phyloP scores from a whole-genome alignment of 306 rosid genomes.

The Notholithocarpus densiflorus region DNA sequence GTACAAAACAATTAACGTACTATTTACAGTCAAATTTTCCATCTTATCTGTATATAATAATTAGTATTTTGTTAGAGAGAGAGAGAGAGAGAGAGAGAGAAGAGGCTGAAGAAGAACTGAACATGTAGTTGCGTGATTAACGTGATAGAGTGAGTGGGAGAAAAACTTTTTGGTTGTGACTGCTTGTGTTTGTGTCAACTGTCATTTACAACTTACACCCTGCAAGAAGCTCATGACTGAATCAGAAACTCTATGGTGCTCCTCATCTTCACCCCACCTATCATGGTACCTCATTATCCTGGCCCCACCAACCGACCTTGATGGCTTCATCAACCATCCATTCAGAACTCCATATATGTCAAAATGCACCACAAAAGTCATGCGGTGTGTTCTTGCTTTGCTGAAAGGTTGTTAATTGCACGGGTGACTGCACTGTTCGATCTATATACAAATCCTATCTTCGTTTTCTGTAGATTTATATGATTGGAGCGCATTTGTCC shows the following conservation, averaged over 20 bases:
- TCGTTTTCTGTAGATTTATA: too few species aligned
- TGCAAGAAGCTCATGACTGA: constrained; percentile 66
- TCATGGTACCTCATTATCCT: background rate
- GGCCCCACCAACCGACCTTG: background rate
- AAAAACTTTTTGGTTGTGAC: constrained; percentile 16
- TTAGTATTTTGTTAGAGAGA: constrained; percentile 10
- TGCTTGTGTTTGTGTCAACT: constrained; percentile 28
- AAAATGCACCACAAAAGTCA: background rate
- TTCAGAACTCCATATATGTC: background rate
- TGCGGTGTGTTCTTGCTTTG: background rate
- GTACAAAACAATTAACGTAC: background rate
- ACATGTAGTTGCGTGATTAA: constrained; percentile 60
- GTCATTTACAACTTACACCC: constrained; percentile 39
- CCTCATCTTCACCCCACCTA: constrained; percentile 31
- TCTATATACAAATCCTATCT: too few species aligned
- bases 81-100: constrained; percentile 16
- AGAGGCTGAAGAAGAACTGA: constrained; percentile 20
- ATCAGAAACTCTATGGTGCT: constrained; percentile 13
- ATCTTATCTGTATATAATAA: background rate
- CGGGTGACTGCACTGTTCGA: background rate
- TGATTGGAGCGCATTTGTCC: too few species aligned
- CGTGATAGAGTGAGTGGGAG: constrained; percentile 46
- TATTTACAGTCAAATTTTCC: background rate
- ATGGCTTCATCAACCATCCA: background rate
- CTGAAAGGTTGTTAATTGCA: background rate